phyloP scores from a whole-genome alignment of 2,329 filamentous ascomycete species.

The Epichloe bromicola region DNA sequence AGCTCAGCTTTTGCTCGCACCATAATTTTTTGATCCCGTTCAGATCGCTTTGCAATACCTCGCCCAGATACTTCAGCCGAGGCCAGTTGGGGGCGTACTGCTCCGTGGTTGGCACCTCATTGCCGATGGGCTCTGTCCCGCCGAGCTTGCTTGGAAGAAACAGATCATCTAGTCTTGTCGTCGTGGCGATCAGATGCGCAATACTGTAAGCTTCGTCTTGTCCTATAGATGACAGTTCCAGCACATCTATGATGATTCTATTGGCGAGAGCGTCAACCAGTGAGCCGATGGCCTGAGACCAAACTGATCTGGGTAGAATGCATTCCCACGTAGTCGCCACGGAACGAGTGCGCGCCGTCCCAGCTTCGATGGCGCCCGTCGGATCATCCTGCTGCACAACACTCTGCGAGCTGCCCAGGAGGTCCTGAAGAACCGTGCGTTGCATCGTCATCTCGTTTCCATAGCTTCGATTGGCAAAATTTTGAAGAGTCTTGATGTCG shows the following conservation, averaged over 20 bases:
- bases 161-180: constrained; percentile 46
- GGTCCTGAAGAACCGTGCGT: constrained; percentile 46
- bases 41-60: constrained; percentile 54
- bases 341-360: constrained; percentile 37
- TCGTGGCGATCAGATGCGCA: constrained; percentile 42
- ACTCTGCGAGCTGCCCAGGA: constrained; percentile 47
- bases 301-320: constrained; percentile 47
- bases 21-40: constrained; percentile 50
- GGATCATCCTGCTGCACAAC: constrained; percentile 44
- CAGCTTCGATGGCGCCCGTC: constrained; percentile 38
- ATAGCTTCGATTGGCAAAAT: constrained; percentile 50
- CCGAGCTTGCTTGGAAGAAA: constrained; percentile 36
- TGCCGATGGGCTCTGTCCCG: constrained; percentile 14
- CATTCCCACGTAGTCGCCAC: constrained; percentile 43
- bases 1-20: constrained; percentile 51
- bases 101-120: constrained; percentile 39
- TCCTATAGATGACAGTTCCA: constrained; percentile 47
- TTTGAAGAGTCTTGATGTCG: constrained; percentile 45
- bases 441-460: constrained; percentile 47
- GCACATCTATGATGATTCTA: constrained; percentile 49
- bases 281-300: constrained; percentile 49
- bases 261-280: constrained; percentile 44
- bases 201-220: constrained; percentile 52
- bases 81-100: constrained; percentile 51
- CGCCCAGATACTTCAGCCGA: constrained; percentile 48